These are phyloP conservation scores for Chenopodium quinoa DNA, from an alignment of 148 eudicot genomes.

Conservation along the genomic window DNA sequence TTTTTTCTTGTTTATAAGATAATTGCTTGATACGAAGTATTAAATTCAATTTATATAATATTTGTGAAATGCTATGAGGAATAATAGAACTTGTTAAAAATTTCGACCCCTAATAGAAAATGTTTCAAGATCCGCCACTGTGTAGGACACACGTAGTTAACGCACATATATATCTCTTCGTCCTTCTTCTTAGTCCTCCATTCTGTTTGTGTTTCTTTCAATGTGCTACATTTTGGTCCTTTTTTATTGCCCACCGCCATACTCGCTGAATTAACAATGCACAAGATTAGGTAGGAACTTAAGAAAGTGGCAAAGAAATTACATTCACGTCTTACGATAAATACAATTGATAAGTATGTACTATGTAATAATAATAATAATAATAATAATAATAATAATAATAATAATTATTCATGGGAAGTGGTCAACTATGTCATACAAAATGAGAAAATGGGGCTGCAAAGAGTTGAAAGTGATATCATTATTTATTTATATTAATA, in stretches of 20 bases:
- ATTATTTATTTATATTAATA: background rate
- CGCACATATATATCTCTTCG: background rate
- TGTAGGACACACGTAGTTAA: background rate
- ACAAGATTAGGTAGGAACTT: background rate
- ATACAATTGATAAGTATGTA: background rate
- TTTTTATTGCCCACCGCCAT: too few species aligned
- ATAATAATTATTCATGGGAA: background rate
- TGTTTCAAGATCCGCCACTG: too few species aligned
- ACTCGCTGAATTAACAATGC: too few species aligned
- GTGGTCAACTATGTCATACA: conserved; percentile 20
- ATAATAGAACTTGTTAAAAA: too few species aligned
- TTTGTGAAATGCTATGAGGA: too few species aligned
- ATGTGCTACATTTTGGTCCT: background rate
- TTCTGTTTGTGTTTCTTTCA: background rate
- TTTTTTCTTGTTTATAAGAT: too few species aligned
- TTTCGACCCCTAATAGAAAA: too few species aligned
- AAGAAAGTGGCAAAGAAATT: conserved; percentile 1
- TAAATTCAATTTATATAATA: too few species aligned
- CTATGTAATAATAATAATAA: too few species aligned
- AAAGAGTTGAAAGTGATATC: background rate
- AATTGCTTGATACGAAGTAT: too few species aligned
- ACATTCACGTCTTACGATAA: conserved; percentile 14
- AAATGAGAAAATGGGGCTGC: background rate
- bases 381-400: too few species aligned
- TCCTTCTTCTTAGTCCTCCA: background rate